phyloP scores from a whole-genome alignment of 2,329 filamentous ascomycete species.

The Fusarium sp. region DNA sequence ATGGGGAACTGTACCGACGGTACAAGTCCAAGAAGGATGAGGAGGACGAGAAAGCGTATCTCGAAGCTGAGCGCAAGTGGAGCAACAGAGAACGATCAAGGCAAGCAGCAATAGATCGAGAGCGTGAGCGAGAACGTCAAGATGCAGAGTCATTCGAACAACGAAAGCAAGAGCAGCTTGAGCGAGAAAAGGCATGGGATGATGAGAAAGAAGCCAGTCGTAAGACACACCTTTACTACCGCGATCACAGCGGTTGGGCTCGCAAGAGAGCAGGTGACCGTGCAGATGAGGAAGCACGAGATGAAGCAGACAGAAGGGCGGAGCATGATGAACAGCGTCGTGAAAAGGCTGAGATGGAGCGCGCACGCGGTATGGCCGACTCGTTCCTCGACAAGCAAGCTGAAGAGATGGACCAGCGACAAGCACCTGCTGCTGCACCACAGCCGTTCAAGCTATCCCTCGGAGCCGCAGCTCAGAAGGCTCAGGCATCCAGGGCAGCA shows the following conservation, averaged over 20 bases:
- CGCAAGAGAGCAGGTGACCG: conserved; percentile 80
- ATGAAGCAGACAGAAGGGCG: conserved; percentile 81
- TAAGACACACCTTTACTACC: conserved; percentile 83
- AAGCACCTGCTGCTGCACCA: conserved; percentile 60
- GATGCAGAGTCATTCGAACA: conserved; percentile 72
- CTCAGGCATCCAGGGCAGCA: conserved; percentile 62
- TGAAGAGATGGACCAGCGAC: conserved; percentile 71
- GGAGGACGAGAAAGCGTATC: conserved; percentile 81
- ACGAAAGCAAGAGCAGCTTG: conserved; percentile 74
- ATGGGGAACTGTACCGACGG: conserved; percentile 82
- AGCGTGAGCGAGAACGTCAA: conserved; percentile 80
- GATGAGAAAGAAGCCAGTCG: conserved; percentile 84
- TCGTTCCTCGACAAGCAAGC: conserved; percentile 88
- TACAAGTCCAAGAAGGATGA: conserved; percentile 74
- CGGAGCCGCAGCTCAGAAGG: conserved; percentile 83
- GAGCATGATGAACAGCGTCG: conserved; percentile 79
- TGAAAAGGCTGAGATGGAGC: conserved; percentile 75
- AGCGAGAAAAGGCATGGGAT: conserved; percentile 75
- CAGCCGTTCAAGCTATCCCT: conserved; percentile 92
- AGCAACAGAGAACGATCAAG: conserved; percentile 85
- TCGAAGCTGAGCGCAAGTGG: conserved; percentile 90
- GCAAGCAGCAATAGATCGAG: conserved; percentile 84
- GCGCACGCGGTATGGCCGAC: conserved; percentile 85
- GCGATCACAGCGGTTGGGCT: conserved; percentile 84
- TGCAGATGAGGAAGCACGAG: conserved; percentile 75